Evolutionary conservation across 768 basidiomycete genomes (phyloP).

Genomic region (Macrolepiota albuminosa): DNA sequence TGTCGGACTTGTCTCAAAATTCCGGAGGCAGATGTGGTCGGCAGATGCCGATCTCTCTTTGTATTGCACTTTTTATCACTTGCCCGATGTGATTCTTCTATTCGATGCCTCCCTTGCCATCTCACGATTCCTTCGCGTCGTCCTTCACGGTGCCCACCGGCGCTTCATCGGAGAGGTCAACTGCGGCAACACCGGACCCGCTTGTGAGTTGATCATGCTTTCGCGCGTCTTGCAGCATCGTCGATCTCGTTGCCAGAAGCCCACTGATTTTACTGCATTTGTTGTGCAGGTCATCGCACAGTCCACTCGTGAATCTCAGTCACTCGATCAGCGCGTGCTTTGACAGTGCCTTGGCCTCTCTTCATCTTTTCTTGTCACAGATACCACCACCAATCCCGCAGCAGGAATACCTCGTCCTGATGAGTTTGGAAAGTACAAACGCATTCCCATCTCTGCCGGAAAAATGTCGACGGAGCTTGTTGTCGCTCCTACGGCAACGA

Average conservation of each 20-base stretch:
- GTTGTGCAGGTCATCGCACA: conserved; percentile 51
- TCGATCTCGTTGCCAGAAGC: conserved; percentile 14
- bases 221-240: background rate
- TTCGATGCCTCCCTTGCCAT: conserved; percentile 7
- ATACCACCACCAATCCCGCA: conserved; percentile 59
- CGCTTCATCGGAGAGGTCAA: background rate
- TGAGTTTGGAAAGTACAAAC: conserved; percentile 41
- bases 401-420: conserved; percentile 45
- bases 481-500: conserved; percentile 28
- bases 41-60: conserved; percentile 8
- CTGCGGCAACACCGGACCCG: background rate
- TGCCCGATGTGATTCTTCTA: background rate
- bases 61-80: background rate
- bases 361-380: conserved; percentile 76
- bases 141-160: background rate
- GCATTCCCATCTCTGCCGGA: conserved; percentile 47
- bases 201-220: conserved; percentile 8
- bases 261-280: conserved; percentile 59
- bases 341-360: conserved; percentile 65
- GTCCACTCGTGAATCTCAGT: conserved; percentile 37
- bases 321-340: conserved; percentile 57
- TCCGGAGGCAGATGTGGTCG: conserved; percentile 3
- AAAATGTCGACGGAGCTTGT: conserved; percentile 54
- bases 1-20: conserved; percentile 2
- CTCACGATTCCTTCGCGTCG: conserved; percentile 11